These are phyloP conservation scores for Diaporthe velutina DNA, from an alignment of 2,329 filamentous ascomycete species.

Conservation along the genomic window DNA sequence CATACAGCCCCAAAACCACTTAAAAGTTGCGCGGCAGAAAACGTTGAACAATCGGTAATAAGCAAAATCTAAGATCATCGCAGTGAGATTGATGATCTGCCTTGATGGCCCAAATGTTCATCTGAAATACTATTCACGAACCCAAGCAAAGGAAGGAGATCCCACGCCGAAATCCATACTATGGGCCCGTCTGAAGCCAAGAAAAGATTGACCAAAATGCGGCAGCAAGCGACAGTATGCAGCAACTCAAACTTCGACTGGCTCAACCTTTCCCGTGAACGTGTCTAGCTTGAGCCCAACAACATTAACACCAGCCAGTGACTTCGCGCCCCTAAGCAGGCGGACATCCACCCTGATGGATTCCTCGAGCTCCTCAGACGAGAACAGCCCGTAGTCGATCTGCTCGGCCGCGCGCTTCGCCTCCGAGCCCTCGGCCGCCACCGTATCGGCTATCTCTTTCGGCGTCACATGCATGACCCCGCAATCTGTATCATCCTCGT, in stretches of 20 bases:
- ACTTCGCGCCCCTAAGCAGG: conserved; percentile 6
- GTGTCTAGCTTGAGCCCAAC: conserved; percentile 37
- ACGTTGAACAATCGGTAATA: too few relatives aligned
- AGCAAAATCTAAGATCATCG: too few relatives aligned
- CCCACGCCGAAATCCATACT: not conserved
- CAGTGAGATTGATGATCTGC: too few relatives aligned
- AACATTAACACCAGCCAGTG: conserved; percentile 26
- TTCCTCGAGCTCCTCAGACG: conserved; percentile 7
- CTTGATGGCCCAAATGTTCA: too few relatives aligned
- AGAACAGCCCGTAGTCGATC: conserved; percentile 31
- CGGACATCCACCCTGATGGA: conserved; percentile 35
- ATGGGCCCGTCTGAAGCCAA: not conserved
- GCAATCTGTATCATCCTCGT: conserved; percentile 14
- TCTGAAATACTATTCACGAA: too few relatives aligned
- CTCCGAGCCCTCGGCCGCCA: not conserved
- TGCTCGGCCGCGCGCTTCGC: conserved; percentile 21
- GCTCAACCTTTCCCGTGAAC: conserved; percentile 33
- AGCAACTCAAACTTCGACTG: conserved; percentile 12
- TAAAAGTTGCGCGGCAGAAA: too few relatives aligned
- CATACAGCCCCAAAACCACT: too few relatives aligned
- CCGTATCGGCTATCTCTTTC: conserved; percentile 14
- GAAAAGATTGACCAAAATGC: not conserved
- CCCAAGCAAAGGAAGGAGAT: not conserved
- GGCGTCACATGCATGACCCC: conserved; percentile 23
- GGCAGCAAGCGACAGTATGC: not conserved